Evolutionary conservation across 1,284 basidiomycete species (phyloP).

Genomic region (Termitomyces sp.): DNA sequence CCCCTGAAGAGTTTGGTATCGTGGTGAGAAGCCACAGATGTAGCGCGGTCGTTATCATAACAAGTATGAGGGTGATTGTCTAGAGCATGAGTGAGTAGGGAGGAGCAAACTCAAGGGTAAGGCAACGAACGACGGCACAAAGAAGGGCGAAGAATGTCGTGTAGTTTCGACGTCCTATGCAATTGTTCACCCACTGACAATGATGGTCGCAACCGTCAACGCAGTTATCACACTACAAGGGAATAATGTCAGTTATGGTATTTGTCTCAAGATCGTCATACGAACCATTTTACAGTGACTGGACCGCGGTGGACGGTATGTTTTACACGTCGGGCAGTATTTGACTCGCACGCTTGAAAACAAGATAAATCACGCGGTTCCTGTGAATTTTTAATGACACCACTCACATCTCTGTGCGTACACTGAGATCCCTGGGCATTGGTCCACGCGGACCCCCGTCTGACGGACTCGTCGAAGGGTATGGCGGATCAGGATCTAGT

Average conservation of each 20-base stretch:
- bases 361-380: neutral
- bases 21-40: conserved; percentile 69
- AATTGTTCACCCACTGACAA: conserved; percentile 94
- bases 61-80: conserved; percentile 67
- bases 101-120: neutral
- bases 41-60: conserved; percentile 77
- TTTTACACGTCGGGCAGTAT: conserved; percentile 87
- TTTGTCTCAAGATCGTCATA: conserved; percentile 7
- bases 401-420: conserved; percentile 74
- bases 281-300: conserved; percentile 88
- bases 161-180: conserved; percentile 89
- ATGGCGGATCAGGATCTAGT: conserved; percentile 80
- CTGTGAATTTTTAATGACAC: neutral
- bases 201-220: conserved; percentile 89
- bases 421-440: conserved; percentile 75
- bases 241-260: conserved; percentile 3
- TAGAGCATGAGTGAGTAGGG: conserved; percentile 24
- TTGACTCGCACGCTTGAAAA: conserved; percentile 73
- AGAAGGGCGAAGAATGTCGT: conserved; percentile 83
- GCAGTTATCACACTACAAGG: conserved; percentile 82
- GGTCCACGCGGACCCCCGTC: conserved; percentile 60
- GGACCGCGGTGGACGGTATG: conserved; percentile 84
- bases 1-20: conserved; percentile 30
- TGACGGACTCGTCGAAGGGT: conserved; percentile 53
- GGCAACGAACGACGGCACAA: conserved; percentile 58